Percentiles rank a stretch among this genome's conserved stretches.
These are phyloP conservation scores for Stephanodiscus minutulus DNA, from an alignment of 108 stramenopile species.

Conservation along the genomic window DNA sequence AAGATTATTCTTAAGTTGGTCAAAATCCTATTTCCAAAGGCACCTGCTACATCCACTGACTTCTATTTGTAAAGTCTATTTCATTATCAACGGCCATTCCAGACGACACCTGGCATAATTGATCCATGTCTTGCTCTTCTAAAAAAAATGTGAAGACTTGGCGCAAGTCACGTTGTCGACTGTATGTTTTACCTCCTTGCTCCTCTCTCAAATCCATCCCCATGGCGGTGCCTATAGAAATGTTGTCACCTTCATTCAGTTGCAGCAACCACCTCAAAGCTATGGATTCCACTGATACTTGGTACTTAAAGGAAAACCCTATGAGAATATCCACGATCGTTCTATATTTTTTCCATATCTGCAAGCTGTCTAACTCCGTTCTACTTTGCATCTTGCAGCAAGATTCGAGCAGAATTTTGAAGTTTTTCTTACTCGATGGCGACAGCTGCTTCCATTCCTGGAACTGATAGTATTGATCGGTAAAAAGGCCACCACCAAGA, in stretches of 20 bases:
- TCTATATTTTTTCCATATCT: conserved; percentile 19
- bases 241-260: conserved; percentile 37
- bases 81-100: background rate
- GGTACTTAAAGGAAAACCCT: conserved; percentile 58
- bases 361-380: background rate
- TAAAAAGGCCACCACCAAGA: conserved; percentile 62
- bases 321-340: conserved; percentile 44
- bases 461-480: conserved; percentile 31
- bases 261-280: conserved; percentile 72
- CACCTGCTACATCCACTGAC: conserved; percentile 35
- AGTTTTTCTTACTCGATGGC: conserved; percentile 20
- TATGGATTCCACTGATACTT: conserved; percentile 61
- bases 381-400: conserved; percentile 1
- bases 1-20: too few relatives aligned
- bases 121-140: conserved; percentile 71
- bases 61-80: conserved; percentile 42
- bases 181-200: conserved; percentile 33
- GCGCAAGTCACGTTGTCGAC: conserved; percentile 46
- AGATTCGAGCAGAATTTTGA: conserved; percentile 11
- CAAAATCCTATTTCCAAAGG: background rate
- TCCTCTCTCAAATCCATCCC: conserved; percentile 36
- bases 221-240: conserved; percentile 36
- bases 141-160: conserved; percentile 70
- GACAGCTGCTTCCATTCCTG: conserved; percentile 16
- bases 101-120: conserved; percentile 35